Percentiles rank a stretch among this genome's conserved stretches.
phyloP scores from a whole-genome alignment of 148 eudicot species.

The Mesembryanthemum crystallinum region DNA sequence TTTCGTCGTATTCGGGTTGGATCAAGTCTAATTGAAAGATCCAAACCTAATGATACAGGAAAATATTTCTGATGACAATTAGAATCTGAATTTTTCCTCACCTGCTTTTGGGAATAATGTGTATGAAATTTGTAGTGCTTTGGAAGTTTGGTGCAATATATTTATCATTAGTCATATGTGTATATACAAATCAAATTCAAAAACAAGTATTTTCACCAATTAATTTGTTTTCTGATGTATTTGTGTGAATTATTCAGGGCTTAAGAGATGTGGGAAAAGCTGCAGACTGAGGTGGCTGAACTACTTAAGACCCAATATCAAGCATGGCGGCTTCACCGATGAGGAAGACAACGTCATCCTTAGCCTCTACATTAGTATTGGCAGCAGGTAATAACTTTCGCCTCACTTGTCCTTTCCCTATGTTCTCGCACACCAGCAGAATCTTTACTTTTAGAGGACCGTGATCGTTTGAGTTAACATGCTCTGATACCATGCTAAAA shows the following conservation, averaged over 20 bases:
- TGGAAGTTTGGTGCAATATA: too few relatives aligned
- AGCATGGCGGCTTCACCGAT: constrained; percentile 90
- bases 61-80: too few relatives aligned
- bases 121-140: too few relatives aligned
- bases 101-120: too few relatives aligned
- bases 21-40: too few relatives aligned
- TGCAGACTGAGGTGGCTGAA: constrained; percentile 93
- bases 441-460: constrained; percentile 14
- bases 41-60: too few relatives aligned
- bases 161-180: too few relatives aligned
- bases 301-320: constrained; percentile 89
- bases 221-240: not conserved
- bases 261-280: constrained; percentile 94
- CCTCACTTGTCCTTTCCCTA: constrained; percentile 15
- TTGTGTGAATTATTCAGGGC: constrained; percentile 45
- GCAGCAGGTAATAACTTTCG: constrained; percentile 67
- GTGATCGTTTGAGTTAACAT: not conserved
- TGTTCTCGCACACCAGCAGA: constrained; percentile 9
- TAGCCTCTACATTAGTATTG: constrained; percentile 90
- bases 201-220: too few relatives aligned
- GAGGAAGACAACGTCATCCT: constrained; percentile 92
- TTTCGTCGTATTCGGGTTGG: too few relatives aligned
- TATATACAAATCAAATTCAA: too few relatives aligned
- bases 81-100: too few relatives aligned
- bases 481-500: constrained; percentile 3